phyloP scores from a whole-genome alignment of 1,139 yeast genomes.

The Saccharomyces uvarum region DNA sequence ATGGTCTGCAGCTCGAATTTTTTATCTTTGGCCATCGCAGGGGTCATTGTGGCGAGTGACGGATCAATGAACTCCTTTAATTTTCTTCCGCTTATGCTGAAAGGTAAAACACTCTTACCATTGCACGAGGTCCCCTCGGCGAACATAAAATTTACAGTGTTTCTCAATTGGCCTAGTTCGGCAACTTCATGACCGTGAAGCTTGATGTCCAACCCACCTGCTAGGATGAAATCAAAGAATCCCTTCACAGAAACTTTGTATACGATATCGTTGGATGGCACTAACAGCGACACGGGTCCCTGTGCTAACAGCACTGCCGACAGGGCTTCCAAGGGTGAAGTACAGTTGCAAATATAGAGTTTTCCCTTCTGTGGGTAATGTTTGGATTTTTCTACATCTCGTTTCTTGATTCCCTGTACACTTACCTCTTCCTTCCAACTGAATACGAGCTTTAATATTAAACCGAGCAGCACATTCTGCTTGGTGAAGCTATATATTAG shows the following conservation, averaged over 20 bases:
- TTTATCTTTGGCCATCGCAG: conserved; percentile 4
- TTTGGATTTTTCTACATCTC: conserved; percentile 33
- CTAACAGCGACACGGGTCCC: conserved; percentile 36
- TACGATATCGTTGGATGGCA: conserved; percentile 41
- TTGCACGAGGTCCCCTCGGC: conserved; percentile 68
- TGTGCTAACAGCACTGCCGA: conserved; percentile 33
- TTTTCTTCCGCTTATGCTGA: conserved; percentile 26
- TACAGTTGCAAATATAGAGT: conserved; percentile 45
- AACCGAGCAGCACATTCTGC: conserved; percentile 11
- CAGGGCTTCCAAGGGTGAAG: conserved; percentile 50
- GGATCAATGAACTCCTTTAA: conserved; percentile 18
- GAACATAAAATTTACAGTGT: conserved; percentile 42
- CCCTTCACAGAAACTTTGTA: conserved; percentile 34
- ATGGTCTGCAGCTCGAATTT: conserved; percentile 36
- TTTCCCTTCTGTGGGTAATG: conserved; percentile 40
- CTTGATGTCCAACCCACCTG: conserved; percentile 18
- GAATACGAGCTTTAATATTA: conserved; percentile 22
- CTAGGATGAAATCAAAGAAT: conserved; percentile 34
- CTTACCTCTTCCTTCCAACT: conserved; percentile 33
- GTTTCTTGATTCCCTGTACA: conserved; percentile 47
- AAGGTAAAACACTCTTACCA: conserved; percentile 52
- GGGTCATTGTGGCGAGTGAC: conserved; percentile 8
- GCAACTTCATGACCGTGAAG: conserved; percentile 15
- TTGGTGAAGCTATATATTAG: conserved; percentile 2
- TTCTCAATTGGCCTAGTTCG: conserved; percentile 18